Evolutionary conservation across 805 yeast genomes (phyloP).

Genomic region (Scheffersomyces amazonensis): DNA sequence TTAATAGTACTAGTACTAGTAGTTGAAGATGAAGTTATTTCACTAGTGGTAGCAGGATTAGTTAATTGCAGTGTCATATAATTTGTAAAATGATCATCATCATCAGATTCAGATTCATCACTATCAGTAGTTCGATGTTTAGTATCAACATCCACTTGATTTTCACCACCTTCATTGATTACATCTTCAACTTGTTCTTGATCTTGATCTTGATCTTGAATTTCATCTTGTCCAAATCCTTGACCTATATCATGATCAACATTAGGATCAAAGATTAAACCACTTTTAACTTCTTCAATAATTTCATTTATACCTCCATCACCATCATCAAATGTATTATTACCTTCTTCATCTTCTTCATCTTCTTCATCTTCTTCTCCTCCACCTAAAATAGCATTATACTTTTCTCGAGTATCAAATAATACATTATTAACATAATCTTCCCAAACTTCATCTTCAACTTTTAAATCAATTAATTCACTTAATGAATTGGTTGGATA

Average conservation of each 20-base stretch:
- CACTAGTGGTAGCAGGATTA: conserved; percentile 39
- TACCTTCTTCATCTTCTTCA: conserved; percentile 24
- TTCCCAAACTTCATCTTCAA: conserved; percentile 61
- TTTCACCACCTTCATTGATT: conserved; percentile 9
- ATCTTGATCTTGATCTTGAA: conserved; percentile 27
- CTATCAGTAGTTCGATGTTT: conserved; percentile 14
- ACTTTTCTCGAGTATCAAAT: conserved; percentile 88
- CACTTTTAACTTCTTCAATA: conserved; percentile 33
- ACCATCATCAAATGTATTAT: conserved; percentile 33
- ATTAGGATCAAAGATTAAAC: conserved; percentile 27
- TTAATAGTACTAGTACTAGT: conserved; percentile 36
- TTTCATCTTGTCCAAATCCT: conserved; percentile 26
- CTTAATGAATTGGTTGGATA: conserved; percentile 36
- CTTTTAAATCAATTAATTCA: conserved; percentile 33
- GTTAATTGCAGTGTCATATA: conserved; percentile 77
- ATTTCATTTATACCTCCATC: conserved; percentile 24
- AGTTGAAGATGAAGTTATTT: conserved; percentile 21
- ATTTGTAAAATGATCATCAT: conserved; percentile 59
- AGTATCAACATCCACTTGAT: conserved; percentile 5
- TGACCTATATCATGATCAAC: conserved; percentile 27
- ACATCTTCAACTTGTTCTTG: conserved; percentile 16
- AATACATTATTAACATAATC: conserved; percentile 78
- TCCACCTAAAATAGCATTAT: conserved; percentile 93
- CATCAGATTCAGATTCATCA: conserved; percentile 35
- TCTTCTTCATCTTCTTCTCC: conserved; percentile 47